These are phyloP conservation scores for Fusarium pseudonygamai DNA, from an alignment of 2,329 filamentous ascomycete species.

Conservation along the genomic window DNA sequence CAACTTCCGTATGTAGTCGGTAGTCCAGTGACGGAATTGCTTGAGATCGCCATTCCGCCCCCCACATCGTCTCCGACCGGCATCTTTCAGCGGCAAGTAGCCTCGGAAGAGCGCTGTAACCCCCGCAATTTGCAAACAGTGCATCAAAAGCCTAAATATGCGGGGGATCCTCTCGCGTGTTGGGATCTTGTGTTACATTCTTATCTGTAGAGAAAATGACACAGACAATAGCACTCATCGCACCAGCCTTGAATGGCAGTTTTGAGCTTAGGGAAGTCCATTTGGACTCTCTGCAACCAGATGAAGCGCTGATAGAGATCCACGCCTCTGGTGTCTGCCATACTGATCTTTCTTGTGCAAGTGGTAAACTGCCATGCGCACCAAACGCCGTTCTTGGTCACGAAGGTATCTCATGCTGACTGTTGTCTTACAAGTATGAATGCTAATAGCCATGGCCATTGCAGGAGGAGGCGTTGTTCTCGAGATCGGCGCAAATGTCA, in stretches of 20 bases:
- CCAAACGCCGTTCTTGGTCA: conserved; percentile 17
- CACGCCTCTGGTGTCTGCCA: conserved; percentile 24
- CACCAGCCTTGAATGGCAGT: background rate
- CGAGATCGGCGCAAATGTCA: background rate
- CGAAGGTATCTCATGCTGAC: conserved; percentile 51
- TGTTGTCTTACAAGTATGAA: rapidly evolving
- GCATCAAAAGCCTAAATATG: background rate
- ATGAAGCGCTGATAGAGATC: conserved; percentile 22
- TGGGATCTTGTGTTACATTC: background rate
- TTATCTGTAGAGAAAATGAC: background rate
- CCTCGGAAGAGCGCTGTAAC: background rate
- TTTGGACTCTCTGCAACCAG: background rate
- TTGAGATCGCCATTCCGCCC: background rate
- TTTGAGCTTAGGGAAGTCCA: conserved; percentile 2
- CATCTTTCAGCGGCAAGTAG: conserved; percentile 3
- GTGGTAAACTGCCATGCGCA: conserved; percentile 4
- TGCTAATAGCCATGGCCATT: rapidly evolving
- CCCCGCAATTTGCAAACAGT: background rate
- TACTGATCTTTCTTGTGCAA: conserved; percentile 56
- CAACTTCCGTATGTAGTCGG: background rate
- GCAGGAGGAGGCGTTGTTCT: conserved; percentile 22
- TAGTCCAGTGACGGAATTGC: background rate
- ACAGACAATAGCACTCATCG: conserved; percentile 11
- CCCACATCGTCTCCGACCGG: conserved; percentile 18
- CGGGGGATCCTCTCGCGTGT: background rate